Base-by-base conservation (phyloP, 75 land plant genomes). In the Isoetes taiwanensis region DNA sequence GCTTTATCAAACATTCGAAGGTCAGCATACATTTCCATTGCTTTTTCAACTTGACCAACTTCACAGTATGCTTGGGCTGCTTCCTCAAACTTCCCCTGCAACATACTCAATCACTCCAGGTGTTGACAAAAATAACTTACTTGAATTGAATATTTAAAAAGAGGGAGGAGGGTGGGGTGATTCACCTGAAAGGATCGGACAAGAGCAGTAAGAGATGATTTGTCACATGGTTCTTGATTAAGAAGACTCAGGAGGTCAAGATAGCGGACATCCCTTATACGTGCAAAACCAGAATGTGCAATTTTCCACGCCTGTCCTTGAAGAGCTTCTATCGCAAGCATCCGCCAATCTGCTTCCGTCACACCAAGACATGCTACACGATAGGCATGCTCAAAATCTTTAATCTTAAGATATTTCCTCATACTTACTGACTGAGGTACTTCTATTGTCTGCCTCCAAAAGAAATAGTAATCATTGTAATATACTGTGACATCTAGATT, bases 1-100 rank as follows among this genome's bases (percentile, higher is more conserved):
- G 74, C 74, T 52, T 64, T 59, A 27, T 71, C 74, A 65, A 71
- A 71, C 74, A 71, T 71, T 6, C 70, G 74, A 8, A 71, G 63
- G 54, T 71, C 74, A 0, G 74, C 50, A 53, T 43, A 71, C 68
- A 71, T 71, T 46, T 71, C 74, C 74, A 71, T 54, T 21, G 74
- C 74, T 40, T 43, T 64, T 21, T 54, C 62, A 59, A 71, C 69
- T 37, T 71, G 61, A 24, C 74, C 74, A 43, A 63, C 68, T 52
- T 71, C 63, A 41, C 70, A 54, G 32, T 71, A 71, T 4, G 61
- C 54, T 32, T 65, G 29, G 19, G 74, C 74, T 31, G 74, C 74
- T 17, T 64, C 74, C 53, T 65, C 52, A 41, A 64, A 65, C 31
- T 39, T 64, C 14, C 74, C 74, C 74, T 71, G 69, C 34, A 30